A percentile compares a stretch with the other conserved stretches of the same genome.
Evolutionary conservation across 495 filamentous ascomycete species (phyloP).

Genomic region (Hyaloscypha variabilis): DNA sequence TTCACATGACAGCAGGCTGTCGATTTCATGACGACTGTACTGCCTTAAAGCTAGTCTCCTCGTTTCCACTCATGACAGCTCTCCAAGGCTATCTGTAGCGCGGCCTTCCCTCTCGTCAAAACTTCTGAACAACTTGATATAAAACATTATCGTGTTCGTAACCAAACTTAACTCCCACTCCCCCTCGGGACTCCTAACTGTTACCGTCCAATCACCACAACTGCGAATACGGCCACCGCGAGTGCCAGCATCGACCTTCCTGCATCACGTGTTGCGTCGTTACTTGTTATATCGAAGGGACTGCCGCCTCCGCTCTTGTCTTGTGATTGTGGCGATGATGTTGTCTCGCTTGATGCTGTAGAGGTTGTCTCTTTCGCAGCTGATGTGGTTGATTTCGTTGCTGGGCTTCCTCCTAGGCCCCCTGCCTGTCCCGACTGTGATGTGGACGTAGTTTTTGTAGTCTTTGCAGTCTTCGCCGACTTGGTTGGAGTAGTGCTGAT

Average conservation of each 20-base stretch:
- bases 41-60: not conserved
- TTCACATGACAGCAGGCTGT: constrained; percentile 1
- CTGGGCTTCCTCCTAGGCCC: not conserved
- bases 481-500: not conserved
- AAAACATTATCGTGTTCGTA: constrained; percentile 25
- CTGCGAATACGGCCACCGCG: constrained; percentile 7
- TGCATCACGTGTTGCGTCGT: not conserved
- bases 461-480: not conserved
- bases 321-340: not conserved
- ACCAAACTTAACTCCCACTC: constrained; percentile 6
- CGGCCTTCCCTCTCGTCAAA: not conserved
- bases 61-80: not conserved
- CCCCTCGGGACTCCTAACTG: not conserved
- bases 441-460: constrained; percentile 8
- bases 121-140: not conserved
- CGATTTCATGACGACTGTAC: not conserved
- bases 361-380: not conserved
- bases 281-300: constrained; percentile 20
- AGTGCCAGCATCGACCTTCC: constrained; percentile 15
- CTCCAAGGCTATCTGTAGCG: not conserved
- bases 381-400: not conserved
- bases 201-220: constrained; percentile 21
- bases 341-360: not conserved
- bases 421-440: not conserved
- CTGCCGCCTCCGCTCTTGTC: constrained; percentile 15